A percentile compares a stretch with the other conserved stretches of the same genome.
phyloP scores from a whole-genome alignment of 1,284 basidiomycete species.

The Trametes polyzona region DNA sequence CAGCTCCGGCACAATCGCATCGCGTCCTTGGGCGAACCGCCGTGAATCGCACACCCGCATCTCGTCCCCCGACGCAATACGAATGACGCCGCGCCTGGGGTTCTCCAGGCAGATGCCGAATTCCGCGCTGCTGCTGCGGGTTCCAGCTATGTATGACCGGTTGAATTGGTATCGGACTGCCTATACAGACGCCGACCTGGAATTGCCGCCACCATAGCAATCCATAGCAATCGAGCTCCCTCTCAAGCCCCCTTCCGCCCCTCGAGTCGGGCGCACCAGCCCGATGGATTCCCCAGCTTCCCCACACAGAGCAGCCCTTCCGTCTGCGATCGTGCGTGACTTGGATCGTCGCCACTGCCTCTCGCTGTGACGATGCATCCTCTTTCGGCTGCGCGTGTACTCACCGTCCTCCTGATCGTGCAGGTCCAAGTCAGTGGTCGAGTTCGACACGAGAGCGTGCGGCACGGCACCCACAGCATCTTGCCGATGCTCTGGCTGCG shows the following conservation, averaged over 20 bases:
- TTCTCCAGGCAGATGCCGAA: constrained; percentile 6
- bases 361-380: neutral
- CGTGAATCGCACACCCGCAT: neutral
- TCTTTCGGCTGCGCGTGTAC: neutral
- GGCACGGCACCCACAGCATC: neutral
- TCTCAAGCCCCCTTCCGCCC: constrained; percentile 4
- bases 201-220: constrained; percentile 6
- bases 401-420: neutral
- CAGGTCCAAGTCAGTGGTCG: constrained; percentile 4
- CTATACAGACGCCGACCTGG: constrained; percentile 12
- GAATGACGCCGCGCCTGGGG: neutral
- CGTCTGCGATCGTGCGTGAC: constrained; percentile 7
- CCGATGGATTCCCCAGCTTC: neutral
- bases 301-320: neutral
- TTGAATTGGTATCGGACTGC: neutral
- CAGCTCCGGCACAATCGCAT: neutral
- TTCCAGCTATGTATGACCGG: neutral
- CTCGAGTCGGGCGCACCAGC: neutral
- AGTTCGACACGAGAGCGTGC: constrained; percentile 1
- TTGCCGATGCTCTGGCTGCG: neutral
- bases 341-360: constrained; percentile 5
- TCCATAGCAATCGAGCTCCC: too few relatives aligned
- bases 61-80: neutral
- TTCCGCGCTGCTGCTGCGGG: constrained; percentile 11
- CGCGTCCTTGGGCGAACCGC: constrained; percentile 1